These are phyloP conservation scores for Bassia scoparia DNA, from an alignment of 148 eudicot species.

Conservation along the genomic window DNA sequence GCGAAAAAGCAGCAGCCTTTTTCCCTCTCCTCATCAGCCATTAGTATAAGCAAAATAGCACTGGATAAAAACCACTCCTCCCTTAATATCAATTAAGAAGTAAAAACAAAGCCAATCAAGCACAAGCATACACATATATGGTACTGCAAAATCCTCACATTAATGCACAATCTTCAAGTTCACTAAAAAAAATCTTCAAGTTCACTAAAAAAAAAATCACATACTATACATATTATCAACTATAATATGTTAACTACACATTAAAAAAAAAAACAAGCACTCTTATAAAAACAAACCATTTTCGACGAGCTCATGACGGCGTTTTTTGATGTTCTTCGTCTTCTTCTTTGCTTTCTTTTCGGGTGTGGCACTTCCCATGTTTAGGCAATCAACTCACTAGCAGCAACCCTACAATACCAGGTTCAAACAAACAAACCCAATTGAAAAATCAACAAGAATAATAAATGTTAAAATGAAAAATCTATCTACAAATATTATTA, in stretches of 20 bases:
- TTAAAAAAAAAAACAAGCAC: not conserved
- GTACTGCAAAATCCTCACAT: not conserved
- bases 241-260: not conserved
- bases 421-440: not conserved
- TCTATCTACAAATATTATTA: too few species aligned
- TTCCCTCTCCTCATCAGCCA: too few species aligned
- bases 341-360: conserved; percentile 21
- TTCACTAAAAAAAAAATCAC: not conserved
- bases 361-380: conserved; percentile 24
- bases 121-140: not conserved
- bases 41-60: too few species aligned
- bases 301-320: conserved; percentile 2
- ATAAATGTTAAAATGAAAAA: too few species aligned
- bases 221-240: not conserved
- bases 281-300: conserved; percentile 14
- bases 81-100: too few species aligned
- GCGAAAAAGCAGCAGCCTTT: not conserved
- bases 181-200: too few species aligned
- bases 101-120: not conserved
- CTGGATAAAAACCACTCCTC: too few species aligned
- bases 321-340: conserved; percentile 13
- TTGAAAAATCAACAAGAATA: too few species aligned
- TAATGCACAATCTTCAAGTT: not conserved
- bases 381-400: not conserved
- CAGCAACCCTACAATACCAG: not conserved